Evolutionary conservation across 345 rosid genomes (phyloP).

Genomic region (Eucalyptus sp.): DNA sequence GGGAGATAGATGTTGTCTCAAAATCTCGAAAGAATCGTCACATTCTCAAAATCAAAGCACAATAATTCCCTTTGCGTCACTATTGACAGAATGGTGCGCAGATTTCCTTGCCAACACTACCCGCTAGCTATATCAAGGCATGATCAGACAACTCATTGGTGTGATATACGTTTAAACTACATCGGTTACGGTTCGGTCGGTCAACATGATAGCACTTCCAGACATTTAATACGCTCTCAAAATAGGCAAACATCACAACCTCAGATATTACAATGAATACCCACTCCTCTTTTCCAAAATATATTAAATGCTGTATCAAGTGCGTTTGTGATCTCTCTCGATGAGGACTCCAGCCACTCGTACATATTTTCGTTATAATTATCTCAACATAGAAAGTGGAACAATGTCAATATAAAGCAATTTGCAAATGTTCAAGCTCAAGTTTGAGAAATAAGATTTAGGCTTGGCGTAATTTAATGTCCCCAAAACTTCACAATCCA

Average conservation of each 20-base stretch:
- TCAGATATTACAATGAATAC: neutral
- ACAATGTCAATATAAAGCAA: neutral
- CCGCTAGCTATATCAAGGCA: neutral
- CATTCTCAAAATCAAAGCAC: neutral
- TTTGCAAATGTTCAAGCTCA: neutral
- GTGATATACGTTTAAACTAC: neutral
- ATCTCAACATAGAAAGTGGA: neutral
- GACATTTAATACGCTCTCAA: neutral
- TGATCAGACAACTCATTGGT: neutral
- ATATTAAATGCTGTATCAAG: neutral
- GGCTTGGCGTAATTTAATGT: neutral
- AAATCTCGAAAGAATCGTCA: neutral
- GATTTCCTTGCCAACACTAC: neutral
- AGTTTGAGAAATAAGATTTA: neutral
- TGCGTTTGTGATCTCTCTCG: neutral
- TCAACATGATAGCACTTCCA: neutral
- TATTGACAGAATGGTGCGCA: neutral
- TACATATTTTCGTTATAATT: neutral
- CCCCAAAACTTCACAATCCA: neutral
- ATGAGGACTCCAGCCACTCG: neutral
- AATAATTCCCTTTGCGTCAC: neutral
- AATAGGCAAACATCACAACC: neutral
- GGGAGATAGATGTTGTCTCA: neutral
- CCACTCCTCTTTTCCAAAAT: neutral
- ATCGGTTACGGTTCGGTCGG: neutral